Evolutionary conservation across 2,329 filamentous ascomycete genomes (phyloP).

Genomic region (Apiospora pterosperma): DNA sequence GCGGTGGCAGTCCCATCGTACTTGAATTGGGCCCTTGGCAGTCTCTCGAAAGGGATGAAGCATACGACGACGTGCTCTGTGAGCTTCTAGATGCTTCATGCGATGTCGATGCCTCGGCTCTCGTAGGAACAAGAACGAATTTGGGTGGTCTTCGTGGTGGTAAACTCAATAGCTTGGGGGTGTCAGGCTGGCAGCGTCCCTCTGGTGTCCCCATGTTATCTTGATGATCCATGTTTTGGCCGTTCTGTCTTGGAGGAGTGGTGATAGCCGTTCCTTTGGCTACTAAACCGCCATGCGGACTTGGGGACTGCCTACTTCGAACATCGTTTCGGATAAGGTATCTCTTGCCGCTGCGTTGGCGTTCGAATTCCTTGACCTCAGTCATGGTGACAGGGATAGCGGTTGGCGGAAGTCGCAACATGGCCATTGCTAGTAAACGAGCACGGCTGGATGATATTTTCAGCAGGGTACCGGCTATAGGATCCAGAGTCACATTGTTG

Average conservation of each 20-base stretch:
- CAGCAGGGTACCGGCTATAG: not conserved
- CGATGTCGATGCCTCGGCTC: not conserved
- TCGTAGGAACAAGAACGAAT: too few species aligned
- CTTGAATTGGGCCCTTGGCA: not conserved
- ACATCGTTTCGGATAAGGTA: constrained; percentile 26
- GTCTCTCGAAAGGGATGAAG: not conserved
- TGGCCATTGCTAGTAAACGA: constrained; percentile 14
- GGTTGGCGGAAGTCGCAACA: constrained; percentile 40
- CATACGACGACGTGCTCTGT: not conserved
- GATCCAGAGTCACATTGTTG: not conserved
- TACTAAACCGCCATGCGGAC: constrained; percentile 11
- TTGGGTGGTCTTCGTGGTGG: not conserved
- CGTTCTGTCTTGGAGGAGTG: not conserved
- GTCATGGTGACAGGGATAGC: constrained; percentile 35
- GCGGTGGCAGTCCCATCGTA: constrained; percentile 22
- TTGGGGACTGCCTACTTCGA: constrained; percentile 7
- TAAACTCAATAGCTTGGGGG: not conserved
- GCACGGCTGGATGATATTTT: not conserved
- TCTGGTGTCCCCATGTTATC: not conserved
- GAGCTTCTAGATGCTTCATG: not conserved
- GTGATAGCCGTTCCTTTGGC: not conserved
- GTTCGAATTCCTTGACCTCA: constrained; percentile 38
- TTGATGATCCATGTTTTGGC: not conserved
- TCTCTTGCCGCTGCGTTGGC: constrained; percentile 28
- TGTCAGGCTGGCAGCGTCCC: not conserved